Evolutionary conservation across 768 basidiomycete genomes (phyloP).

Genomic region (Mycena floridula): DNA sequence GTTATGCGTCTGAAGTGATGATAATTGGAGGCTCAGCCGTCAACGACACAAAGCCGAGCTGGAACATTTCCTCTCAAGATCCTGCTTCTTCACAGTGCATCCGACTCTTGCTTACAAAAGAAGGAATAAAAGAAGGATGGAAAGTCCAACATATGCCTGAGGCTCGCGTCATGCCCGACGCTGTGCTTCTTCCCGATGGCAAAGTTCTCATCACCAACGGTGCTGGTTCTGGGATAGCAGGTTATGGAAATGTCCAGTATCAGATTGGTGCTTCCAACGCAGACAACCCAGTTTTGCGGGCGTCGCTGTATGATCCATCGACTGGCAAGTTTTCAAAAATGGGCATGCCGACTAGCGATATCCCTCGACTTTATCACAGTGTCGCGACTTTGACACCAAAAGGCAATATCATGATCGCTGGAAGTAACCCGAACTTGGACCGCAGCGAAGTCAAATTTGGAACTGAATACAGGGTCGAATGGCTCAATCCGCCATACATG

Average conservation of each 20-base stretch:
- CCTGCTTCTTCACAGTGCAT: constrained; percentile 70
- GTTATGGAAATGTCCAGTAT: constrained; percentile 66
- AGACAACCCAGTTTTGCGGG: constrained; percentile 60
- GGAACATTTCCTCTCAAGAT: constrained; percentile 65
- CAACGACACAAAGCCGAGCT: constrained; percentile 52
- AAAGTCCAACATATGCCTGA: constrained; percentile 69
- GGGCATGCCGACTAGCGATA: constrained; percentile 58
- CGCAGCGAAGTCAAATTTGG: constrained; percentile 66
- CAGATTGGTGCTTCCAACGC: constrained; percentile 78
- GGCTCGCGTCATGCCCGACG: constrained; percentile 72
- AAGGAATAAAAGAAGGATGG: constrained; percentile 67
- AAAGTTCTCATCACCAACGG: constrained; percentile 73
- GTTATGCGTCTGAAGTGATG: constrained; percentile 63
- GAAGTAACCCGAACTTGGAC: constrained; percentile 81
- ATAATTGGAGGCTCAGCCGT: constrained; percentile 73
- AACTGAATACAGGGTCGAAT: constrained; percentile 87
- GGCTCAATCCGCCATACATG: constrained; percentile 83
- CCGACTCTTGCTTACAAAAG: constrained; percentile 57
- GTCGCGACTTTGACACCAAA: constrained; percentile 71
- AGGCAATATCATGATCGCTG: constrained; percentile 72
- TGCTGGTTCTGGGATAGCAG: constrained; percentile 65
- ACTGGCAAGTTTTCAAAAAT: constrained; percentile 57
- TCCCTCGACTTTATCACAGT: constrained; percentile 80
- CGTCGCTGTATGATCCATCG: constrained; percentile 62
- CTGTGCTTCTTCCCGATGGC: constrained; percentile 76